Conservation (phyloP, 768 basidiomycete genomes). For the Lentinula sp. region DNA sequence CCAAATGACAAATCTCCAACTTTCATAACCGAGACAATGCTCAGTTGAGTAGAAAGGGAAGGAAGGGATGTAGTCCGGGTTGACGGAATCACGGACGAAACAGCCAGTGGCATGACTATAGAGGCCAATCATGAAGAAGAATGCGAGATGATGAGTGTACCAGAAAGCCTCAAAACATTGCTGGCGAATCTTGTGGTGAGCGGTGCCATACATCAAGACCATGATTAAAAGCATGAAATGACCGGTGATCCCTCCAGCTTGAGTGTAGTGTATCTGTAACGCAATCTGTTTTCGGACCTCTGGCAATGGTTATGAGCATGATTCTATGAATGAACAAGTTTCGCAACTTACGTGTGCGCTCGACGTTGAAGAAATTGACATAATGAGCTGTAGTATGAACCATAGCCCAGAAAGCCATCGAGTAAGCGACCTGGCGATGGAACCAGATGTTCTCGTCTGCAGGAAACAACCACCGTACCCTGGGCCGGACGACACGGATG, state of each 20-base stretch:
- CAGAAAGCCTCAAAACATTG: slow-evolving; percentile 96
- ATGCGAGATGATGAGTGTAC: slow-evolving; percentile 93
- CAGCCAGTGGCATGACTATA: slow-evolving; percentile 91
- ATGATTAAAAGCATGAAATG: slow-evolving; percentile 95
- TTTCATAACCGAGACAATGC: slow-evolving; percentile 89
- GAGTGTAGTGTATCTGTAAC: slow-evolving; percentile 80
- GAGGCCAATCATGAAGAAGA: slow-evolving; percentile 90
- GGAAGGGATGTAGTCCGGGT: slow-evolving; percentile 58
- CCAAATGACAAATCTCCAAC: slow-evolving; percentile 92
- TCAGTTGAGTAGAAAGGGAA: slow-evolving; percentile 88
- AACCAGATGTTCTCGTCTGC: slow-evolving; percentile 96
- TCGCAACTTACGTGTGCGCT: slow-evolving; percentile 64
- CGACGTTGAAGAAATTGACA: slow-evolving; percentile 90
- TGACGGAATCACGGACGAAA: slow-evolving; percentile 82
- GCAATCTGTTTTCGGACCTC: slow-evolving; percentile 79
- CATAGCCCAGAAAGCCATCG: slow-evolving; percentile 89
- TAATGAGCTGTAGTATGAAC: slow-evolving; percentile 94
- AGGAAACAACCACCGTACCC: slow-evolving; percentile 77
- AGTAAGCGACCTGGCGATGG: slow-evolving; percentile 92
- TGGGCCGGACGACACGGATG: slow-evolving; percentile 78
- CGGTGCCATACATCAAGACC: slow-evolving; percentile 89
- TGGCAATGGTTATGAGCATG: slow-evolving; percentile 20
- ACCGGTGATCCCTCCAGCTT: slow-evolving; percentile 89
- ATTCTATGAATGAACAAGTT: neutral
- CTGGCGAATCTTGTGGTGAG: slow-evolving; percentile 79